Conservation (phyloP, 306 rosid species). For the Rosa chinensis region DNA sequence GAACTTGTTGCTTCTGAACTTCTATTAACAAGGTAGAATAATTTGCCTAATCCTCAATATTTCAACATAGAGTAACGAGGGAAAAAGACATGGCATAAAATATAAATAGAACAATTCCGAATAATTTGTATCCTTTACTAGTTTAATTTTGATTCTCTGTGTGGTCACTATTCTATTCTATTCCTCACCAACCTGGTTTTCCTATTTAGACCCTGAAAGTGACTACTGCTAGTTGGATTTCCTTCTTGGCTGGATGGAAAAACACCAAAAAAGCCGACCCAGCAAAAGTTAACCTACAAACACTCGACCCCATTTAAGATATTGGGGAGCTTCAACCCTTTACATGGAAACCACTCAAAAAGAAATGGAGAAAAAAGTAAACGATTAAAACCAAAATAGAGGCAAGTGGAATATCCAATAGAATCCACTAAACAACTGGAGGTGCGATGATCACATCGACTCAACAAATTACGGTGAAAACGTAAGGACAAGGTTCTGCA, state of each 20-base stretch:
- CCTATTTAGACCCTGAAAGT: not conserved
- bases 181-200: not conserved
- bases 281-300: not conserved
- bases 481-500: not conserved
- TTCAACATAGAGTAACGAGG: not conserved
- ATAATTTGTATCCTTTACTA: not conserved
- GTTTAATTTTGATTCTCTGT: not conserved
- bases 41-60: not conserved
- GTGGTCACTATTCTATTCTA: not conserved
- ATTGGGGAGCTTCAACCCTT: no score
- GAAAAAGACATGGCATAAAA: not conserved
- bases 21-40: not conserved
- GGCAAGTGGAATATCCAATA: slow-evolving; percentile 8
- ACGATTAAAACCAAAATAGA: not conserved
- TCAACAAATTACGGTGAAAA: not conserved
- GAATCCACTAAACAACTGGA: slow-evolving; percentile 1
- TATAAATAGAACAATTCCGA: not conserved
- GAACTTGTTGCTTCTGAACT: not conserved
- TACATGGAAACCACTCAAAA: not conserved
- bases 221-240: not conserved
- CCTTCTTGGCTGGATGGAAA: not conserved
- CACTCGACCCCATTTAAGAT: no score
- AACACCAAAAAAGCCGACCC: not conserved
- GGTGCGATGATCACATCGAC: not conserved
- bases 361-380: not conserved